Evolutionary conservation across 805 yeast species (phyloP), one percentile per base, ranked within the genome.

Genomic region (Dipodascopsis tothii): DNA sequence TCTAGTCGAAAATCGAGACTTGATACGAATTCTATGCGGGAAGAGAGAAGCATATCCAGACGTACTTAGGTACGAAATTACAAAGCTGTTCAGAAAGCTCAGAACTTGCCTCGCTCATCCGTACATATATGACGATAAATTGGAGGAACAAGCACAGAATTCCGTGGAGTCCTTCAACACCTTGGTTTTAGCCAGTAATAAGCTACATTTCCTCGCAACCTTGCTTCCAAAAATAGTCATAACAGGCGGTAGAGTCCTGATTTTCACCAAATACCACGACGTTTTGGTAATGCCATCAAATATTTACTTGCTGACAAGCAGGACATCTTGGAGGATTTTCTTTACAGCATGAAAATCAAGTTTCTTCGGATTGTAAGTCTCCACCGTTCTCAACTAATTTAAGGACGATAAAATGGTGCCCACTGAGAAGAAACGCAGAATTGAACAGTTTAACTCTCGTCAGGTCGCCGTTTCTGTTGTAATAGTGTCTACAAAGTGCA

Each of bases 21-120:
- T 75, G 56, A 72, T 83, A 25, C 78, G 75, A 33, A 71, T 70
- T 37, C 64, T 67, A 22, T 60, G 61, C n/a, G 62, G 62, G 30
- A 68, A 75, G 41, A 57, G 63, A 18, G 52, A 48, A 7, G 30
- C 49, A 3, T 59, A 62, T 18, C 63, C 62, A 33, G 73, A 73
- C 46, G 60, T 78, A 2, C 65, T 67, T 14, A 62, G 66, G 25
- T 78, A 78, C 50, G 69, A 68, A 37, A 63, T 84, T 40, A 78
- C 73, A 46, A 84, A 84, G 56, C 56, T 77, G 53, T 69, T 83
- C 65, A 84, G 88, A 82, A 95, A 86, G 60, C 68, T 88, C 40
- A 69, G 97, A 37, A 84, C 84, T 59, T 83, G 84, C 48, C 82
- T 94, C 69, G 83, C 84, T 59, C 94, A 84, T 68, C 94, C 94